These are phyloP conservation scores for Phytophthora citricola DNA, from an alignment of 352 stramenopile species.

Conservation along the genomic window DNA sequence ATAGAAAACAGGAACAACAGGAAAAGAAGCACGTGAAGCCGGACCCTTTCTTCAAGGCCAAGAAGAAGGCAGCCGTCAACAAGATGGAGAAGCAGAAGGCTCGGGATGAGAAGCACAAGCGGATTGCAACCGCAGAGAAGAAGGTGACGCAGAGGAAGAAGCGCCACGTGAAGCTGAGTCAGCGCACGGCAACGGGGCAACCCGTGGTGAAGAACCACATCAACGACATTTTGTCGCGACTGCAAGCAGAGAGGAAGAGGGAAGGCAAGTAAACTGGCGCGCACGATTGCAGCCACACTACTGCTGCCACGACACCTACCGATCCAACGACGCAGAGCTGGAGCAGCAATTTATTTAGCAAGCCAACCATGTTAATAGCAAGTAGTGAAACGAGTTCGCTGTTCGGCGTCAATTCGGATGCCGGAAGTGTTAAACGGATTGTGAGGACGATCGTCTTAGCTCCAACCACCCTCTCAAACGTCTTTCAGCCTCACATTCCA, in stretches of 20 bases:
- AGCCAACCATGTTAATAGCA: slow-evolving; percentile 26
- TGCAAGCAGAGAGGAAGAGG: slow-evolving; percentile 65
- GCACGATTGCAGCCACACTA: slow-evolving; percentile 2
- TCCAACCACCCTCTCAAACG: too few relatives aligned
- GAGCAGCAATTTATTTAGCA: slow-evolving; percentile 36
- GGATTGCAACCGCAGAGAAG: slow-evolving; percentile 61
- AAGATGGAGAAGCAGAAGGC: slow-evolving; percentile 59
- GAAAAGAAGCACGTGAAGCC: slow-evolving; percentile 52
- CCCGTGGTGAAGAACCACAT: slow-evolving; percentile 90
- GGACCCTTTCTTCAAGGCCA: slow-evolving; percentile 86
- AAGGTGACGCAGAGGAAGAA: slow-evolving; percentile 88
- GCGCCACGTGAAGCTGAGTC: slow-evolving; percentile 86
- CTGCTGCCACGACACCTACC: not conserved
- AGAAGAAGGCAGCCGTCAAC: slow-evolving; percentile 70
- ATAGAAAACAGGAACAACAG: slow-evolving; percentile 24
- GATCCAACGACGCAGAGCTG: slow-evolving; percentile 3
- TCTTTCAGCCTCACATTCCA: slow-evolving; percentile 16
- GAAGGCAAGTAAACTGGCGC: slow-evolving; percentile 29
- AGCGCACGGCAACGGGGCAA: slow-evolving; percentile 79
- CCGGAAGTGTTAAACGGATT: slow-evolving; percentile 28
- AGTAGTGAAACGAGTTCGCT: slow-evolving; percentile 20
- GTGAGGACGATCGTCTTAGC: not conserved
- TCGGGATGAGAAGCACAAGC: slow-evolving; percentile 59
- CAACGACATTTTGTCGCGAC: slow-evolving; percentile 77
- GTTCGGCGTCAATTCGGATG: not conserved